Conservation (phyloP, 129 eudicot species). For the Centella asiatica region DNA sequence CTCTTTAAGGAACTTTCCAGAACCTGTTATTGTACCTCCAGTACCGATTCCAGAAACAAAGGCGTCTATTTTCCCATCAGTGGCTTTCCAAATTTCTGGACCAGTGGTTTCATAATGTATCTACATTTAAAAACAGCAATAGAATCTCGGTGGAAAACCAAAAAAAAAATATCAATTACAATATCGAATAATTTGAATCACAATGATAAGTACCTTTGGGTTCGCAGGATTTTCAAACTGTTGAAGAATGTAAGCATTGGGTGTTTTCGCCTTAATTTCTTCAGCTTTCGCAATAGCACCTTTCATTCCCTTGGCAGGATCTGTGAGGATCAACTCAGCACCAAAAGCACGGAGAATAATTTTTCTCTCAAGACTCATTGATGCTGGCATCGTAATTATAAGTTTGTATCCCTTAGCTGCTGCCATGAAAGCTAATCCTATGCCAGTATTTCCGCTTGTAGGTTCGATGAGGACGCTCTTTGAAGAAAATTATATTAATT, state of each 20-base stretch:
- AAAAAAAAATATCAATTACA: not conserved
- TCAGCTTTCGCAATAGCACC: slow-evolving; percentile 87
- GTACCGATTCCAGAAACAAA: slow-evolving; percentile 91
- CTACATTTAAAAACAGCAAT: slow-evolving; percentile 28
- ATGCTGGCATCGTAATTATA: slow-evolving; percentile 91
- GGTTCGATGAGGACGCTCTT: slow-evolving; percentile 91
- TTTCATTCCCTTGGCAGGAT: slow-evolving; percentile 92
- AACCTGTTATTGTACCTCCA: slow-evolving; percentile 91
- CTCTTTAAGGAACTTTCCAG: slow-evolving; percentile 72
- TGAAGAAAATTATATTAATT: slow-evolving; percentile 1
- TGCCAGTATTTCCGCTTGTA: slow-evolving; percentile 94
- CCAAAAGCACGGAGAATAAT: slow-evolving; percentile 92
- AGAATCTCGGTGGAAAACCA: not conserved
- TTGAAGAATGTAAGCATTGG: slow-evolving; percentile 80
- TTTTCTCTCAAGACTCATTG: slow-evolving; percentile 80
- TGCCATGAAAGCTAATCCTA: slow-evolving; percentile 93
- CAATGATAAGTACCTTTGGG: slow-evolving; percentile 63
- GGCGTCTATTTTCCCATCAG: slow-evolving; percentile 71
- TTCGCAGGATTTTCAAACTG: slow-evolving; percentile 97
- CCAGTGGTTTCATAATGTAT: slow-evolving; percentile 90
- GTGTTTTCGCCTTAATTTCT: slow-evolving; percentile 76
- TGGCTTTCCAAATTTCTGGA: slow-evolving; percentile 81
- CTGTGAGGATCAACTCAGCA: slow-evolving; percentile 86
- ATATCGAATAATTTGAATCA: not conserved
- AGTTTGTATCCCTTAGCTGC: slow-evolving; percentile 97